Evolutionary conservation across 257 asterid species (phyloP).

Genomic region (Linderniella brevidens): DNA sequence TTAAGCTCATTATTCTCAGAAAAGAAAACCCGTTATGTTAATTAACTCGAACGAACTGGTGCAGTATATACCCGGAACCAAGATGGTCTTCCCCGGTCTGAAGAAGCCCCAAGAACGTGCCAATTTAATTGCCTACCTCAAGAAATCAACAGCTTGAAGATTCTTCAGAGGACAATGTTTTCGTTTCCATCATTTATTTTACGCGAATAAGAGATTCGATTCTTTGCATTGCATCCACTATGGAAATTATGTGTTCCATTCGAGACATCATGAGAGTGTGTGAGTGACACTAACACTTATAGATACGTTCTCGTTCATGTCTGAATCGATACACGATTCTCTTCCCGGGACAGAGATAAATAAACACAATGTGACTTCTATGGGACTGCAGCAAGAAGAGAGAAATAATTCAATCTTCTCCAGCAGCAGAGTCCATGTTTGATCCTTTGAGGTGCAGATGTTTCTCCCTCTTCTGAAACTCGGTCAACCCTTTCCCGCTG

Average conservation of each 20-base stretch:
- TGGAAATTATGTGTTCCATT: too few relatives aligned
- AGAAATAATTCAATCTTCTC: conserved; percentile 11
- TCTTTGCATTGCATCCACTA: too few relatives aligned
- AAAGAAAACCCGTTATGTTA: too few relatives aligned
- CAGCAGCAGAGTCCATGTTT: conserved; percentile 38
- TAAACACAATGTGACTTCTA: conserved; percentile 12
- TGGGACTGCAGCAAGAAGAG: too few relatives aligned
- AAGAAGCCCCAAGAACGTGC: conserved; percentile 88
- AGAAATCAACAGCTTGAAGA: conserved; percentile 31
- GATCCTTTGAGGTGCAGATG: conserved; percentile 92
- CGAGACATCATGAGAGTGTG: too few relatives aligned
- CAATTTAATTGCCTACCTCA: conserved; percentile 71
- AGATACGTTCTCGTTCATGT: too few relatives aligned
- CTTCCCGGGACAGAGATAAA: neutral
- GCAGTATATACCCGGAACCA: conserved; percentile 85
- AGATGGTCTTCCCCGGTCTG: conserved; percentile 92
- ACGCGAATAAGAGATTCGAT: too few relatives aligned
- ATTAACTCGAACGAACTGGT: neutral
- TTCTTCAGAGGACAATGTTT: neutral
- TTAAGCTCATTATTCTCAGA: too few relatives aligned
- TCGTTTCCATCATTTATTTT: too few relatives aligned
- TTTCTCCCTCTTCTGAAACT: conserved; percentile 86
- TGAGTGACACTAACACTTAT: too few relatives aligned
- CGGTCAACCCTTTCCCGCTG: conserved; percentile 92
- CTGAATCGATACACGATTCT: too few relatives aligned